Base-by-base conservation (phyloP, 306 rosid genomes). In the Biancaea sappan region DNA sequence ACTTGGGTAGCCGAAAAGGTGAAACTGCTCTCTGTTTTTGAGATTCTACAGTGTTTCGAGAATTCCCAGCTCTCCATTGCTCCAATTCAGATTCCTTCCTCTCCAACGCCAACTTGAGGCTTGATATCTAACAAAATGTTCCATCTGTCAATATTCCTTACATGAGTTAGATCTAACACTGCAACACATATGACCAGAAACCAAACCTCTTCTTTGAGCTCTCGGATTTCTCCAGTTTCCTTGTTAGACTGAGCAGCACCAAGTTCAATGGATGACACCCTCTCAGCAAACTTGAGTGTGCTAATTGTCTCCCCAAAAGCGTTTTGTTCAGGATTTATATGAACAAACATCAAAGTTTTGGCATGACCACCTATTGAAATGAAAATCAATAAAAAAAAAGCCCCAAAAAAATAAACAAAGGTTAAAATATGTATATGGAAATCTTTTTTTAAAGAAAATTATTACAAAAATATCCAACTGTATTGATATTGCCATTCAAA, bases 291-390 rank as follows among this genome's bases (percentile, higher is more conserved):
- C 82, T 94, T 94, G 72, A 94, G 94, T 2, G 97, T 94, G 88
- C 98, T 94, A 40, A 94, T 90, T 16, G 98, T 94, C 81, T 94
- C 98, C 76, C 98, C 98, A 40, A 89, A 79, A 4, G 98, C 87
- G 72, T 86, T 88, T 8, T 85, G 50, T 73, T 94, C 98, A 19
- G 97, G 94, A 69, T 94, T 94, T 88, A 94, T 90, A 80, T 94
- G 98, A 47, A 94, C 98, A 86, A 94, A 94, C 98, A 94, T 94
- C 89, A 94, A 86, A 18, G 98, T 94, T 76, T 94, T 94, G 52
- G 98, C 98, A 41, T 91, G 96, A 44, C 98, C 98, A 69, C 98
- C 98, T 94, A 73, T 71, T 70, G 24, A 74, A 22, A 69, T 12
- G 40, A 19, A 70, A 47, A 47, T 34, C 29, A 22, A 63, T 25